Conservation (phyloP, 1,284 basidiomycete species). For the Volvariella surrecta region DNA sequence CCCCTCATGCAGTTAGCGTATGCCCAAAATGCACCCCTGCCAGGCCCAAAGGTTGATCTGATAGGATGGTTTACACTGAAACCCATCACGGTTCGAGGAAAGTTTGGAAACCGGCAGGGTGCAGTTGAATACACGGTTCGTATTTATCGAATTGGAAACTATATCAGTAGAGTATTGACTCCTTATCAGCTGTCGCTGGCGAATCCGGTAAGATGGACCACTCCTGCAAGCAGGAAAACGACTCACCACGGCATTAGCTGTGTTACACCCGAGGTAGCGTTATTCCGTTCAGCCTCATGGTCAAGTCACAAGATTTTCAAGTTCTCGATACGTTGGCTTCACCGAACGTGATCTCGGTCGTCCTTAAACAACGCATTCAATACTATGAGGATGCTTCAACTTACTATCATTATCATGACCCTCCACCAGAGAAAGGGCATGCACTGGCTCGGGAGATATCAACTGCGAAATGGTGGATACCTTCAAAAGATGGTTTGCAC, state of each 20-base stretch:
- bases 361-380: not conserved
- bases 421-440: not conserved
- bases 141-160: not conserved
- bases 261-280: not conserved
- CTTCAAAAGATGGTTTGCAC: not conserved
- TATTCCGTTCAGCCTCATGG: not conserved
- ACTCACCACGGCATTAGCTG: not conserved
- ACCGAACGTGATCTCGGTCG: not conserved
- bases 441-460: not conserved
- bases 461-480: not conserved
- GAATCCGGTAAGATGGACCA: not conserved
- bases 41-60: not conserved
- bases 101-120: not conserved
- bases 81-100: not conserved
- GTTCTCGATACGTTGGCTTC: not conserved
- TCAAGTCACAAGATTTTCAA: not conserved
- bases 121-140: not conserved
- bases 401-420: not conserved
- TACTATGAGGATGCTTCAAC: not conserved
- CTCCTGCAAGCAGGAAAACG: not conserved
- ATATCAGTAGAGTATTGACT: not conserved
- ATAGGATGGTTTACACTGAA: not conserved
- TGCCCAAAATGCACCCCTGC: not conserved
- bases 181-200: not conserved
- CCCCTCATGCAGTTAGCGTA: not conserved